Base-by-base conservation (phyloP, 176 grass and related monocot genomes). In the Pontederia crassipes region DNA sequence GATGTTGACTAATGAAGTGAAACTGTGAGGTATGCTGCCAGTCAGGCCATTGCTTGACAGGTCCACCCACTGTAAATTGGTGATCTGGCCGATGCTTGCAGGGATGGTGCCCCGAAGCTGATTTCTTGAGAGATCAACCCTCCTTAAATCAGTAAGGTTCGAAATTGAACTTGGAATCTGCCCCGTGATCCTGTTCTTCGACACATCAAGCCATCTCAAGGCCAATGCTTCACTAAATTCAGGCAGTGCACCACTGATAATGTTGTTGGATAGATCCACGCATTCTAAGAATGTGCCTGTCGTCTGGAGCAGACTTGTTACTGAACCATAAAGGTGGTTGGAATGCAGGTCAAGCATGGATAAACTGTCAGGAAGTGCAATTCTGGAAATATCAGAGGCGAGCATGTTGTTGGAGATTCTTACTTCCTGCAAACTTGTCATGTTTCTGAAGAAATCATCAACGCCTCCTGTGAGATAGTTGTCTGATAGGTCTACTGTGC, bases 231-330 rank as follows among this genome's bases (percentile, higher is more conserved):
- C 48, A 52, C 12, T 52, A 48, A 95, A 83, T 14, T 86, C 77
- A 0, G 82, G 82, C 69, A 95, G 66, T 1, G 17, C 68, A 57
- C 90, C 82, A 26, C 71, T 71, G 71, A 95, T 71, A 58, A 24
- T 81, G 66, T 95, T 95, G 54, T 29, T 65, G 0, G 90, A 95
- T 27, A 95, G 63, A 64, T 93, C 83, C 68, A 87, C 13, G 54
- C 68, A 60, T 54, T 76, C 52, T 16, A 87, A 40, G 15, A 60
- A 35, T 10, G 28, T 53, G 58, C 45, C 27, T 11, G n/a, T 18
- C 27, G 61, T 61, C 16, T 61, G 10, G 20, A 72, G 56, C 24
- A 53, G 57, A n/a, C 14, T 48, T 35, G 69, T 40, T 52, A 61
- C 20, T 12, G 69, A 52, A 11, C 69, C 69, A 35, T 61, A 17